Base-by-base conservation (phyloP, 306 rosid species). In the Prunus persica region DNA sequence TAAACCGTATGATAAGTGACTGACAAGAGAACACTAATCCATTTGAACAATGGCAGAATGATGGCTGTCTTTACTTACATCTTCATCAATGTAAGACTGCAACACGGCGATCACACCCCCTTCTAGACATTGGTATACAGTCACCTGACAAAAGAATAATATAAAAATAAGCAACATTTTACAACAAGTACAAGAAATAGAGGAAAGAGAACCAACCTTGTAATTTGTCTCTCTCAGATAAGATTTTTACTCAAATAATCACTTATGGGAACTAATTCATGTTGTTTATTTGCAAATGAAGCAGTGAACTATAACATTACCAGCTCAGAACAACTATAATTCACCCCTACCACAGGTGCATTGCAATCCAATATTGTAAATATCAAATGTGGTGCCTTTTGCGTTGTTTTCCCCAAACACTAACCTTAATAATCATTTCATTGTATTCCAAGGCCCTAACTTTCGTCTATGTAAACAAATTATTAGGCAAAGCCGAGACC, bases 71-170 rank as follows among this genome's bases (percentile, higher is more conserved):
- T 54, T 65, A 84, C 97, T 84, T 82, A 95, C 99, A 84, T 95
- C 97, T 73, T 92, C 99, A 78, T 95, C 99, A 16, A 92, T 87
- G 74, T 89, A 95, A 74, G 97, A 92, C 85, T 95, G 99, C 89
- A 95, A 73, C 41, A 92, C 91, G 51, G 96, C 96, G 73, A 95
- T 95, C 46, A 88, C 91, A 66, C 97, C 97, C 75, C 87, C 97
- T 77, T 90, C 85, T 78, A 91, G 89, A 62, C 97, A 91, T 32
- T 88, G 91, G 80, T 89, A 89, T 67, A 93, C 84, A 20, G 91
- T 93, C 79, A 93, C 90, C 98, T 93, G 84, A 61, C 2, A 60
- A 72, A 65, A 71, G 10, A 41, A 24, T 7, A 54, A 27, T 3
- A 51, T 15, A 81, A 58, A 15, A 64, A n/a, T 32, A 80, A 55